These are phyloP conservation scores for Phytophthora nicotianae DNA, from an alignment of 352 stramenopile genomes.

Conservation along the genomic window DNA sequence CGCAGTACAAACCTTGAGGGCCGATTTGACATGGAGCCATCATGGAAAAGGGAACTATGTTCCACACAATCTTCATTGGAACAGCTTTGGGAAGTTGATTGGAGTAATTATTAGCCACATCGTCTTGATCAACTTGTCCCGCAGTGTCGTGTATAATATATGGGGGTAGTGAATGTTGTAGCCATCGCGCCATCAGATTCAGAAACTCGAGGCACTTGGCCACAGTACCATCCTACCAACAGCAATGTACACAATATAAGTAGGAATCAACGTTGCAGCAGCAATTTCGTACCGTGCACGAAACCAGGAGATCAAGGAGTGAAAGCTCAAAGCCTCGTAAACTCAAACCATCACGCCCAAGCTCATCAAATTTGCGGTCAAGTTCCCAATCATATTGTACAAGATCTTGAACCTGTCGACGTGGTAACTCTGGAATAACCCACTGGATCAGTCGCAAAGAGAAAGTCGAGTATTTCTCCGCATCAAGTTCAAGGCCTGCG, in stretches of 20 bases:
- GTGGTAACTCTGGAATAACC: conserved; percentile 55
- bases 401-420: conserved; percentile 46
- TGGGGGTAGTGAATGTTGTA: conserved; percentile 42
- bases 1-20: conserved; percentile 42
- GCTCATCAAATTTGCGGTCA: conserved; percentile 59
- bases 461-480: conserved; percentile 55
- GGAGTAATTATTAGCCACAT: not conserved
- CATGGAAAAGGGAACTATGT: conserved; percentile 36
- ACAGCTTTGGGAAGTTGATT: conserved; percentile 5
- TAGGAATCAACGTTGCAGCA: not conserved
- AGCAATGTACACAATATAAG: not conserved
- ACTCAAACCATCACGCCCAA: conserved; percentile 42
- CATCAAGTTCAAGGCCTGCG: conserved; percentile 45
- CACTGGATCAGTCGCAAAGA: conserved; percentile 52
- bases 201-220: conserved; percentile 58
- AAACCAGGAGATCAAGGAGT: conserved; percentile 48
- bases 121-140: conserved; percentile 5
- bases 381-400: conserved; percentile 50
- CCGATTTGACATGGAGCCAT: conserved; percentile 44
- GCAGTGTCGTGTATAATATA: conserved; percentile 1
- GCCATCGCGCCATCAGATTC: conserved; percentile 41
- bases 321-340: conserved; percentile 55
- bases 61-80: conserved; percentile 28
- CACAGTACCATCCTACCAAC: conserved; percentile 38
- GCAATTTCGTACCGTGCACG: conserved; percentile 49